Evolutionary conservation across 495 filamentous ascomycete genomes (phyloP), one percentile per base, ranked within the genome.

Genomic region (Trichoderma reesei): DNA sequence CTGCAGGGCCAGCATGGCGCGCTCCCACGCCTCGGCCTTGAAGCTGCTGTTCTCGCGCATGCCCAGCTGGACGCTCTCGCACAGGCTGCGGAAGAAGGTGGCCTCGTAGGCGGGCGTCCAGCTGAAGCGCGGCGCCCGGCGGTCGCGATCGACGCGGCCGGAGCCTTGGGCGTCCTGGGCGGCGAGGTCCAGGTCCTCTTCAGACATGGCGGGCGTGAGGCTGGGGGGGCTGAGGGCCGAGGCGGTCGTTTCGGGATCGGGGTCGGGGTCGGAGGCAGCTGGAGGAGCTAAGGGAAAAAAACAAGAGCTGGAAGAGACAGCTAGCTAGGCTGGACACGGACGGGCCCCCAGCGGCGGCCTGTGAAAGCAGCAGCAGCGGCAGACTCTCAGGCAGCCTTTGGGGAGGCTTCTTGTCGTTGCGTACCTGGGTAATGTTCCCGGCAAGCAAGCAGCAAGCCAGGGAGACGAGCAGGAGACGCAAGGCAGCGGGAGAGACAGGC

Each of bases 1-100:
- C 68, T 74, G 73, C 41, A 81, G 71, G 46, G 78, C 77, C 41
- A 73, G 70, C 63, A 73, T 73, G 48, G 79, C 79, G 60, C 77
- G 76, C 31, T 81, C 79, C 79, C 79, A 81, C 9, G 79, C 79
- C 60, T 79, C 78, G 26, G 74, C 72, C 68, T 81, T 81, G 73
- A 81, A 81, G 70, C 76, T 80, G 71, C 77, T 79, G 63, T 77
- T 79, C 34, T 81, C 79, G 61, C 78, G 77, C 31, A 76, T 70
- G 36, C 78, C 78, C 66, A 77, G 70, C 62, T 71, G 67, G 70
- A 80, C 78, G 20, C 78, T 80, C 59, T 81, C 78, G 73, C 76
- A 79, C 26, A 81, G 71, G 31, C 77, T 80, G 41, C 73, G 73
- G 71, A 81, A 81, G 70, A 81, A 81, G 65, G 77, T 79, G 59